Conservation (phyloP, 768 basidiomycete species). For the Leccinum arenicola region DNA sequence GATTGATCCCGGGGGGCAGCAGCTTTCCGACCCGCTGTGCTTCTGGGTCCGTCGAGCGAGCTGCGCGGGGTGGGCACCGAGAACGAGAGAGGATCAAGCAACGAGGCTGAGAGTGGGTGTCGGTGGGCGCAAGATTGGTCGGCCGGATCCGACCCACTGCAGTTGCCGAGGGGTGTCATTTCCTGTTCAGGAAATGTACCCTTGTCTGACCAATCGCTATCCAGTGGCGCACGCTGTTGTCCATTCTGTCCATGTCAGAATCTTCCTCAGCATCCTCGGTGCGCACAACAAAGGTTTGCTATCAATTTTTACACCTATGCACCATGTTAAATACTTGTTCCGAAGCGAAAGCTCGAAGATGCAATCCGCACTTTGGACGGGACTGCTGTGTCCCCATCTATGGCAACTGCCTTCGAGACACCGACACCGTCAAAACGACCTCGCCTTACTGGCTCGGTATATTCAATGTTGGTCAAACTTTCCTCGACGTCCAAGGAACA, state of each 20-base stretch:
- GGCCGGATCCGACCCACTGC: too few species aligned
- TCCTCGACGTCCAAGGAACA: constrained; percentile 55
- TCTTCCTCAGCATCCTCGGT: constrained; percentile 21
- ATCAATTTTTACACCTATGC: neutral
- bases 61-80: neutral
- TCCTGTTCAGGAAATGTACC: neutral
- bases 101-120: too few species aligned
- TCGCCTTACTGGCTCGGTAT: constrained; percentile 57
- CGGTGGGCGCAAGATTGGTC: too few species aligned
- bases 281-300: constrained; percentile 44
- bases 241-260: constrained; percentile 11
- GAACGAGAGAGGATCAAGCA: neutral
- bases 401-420: constrained; percentile 26
- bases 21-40: too few species aligned
- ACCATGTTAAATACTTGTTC: neutral
- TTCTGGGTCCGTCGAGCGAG: neutral
- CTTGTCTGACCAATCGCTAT: neutral
- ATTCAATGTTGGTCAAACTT: constrained; percentile 78
- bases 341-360: constrained; percentile 78
- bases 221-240: neutral
- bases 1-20: neutral
- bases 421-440: constrained; percentile 51
- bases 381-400: constrained; percentile 46
- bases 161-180: neutral
- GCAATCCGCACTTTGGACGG: constrained; percentile 71